Base-by-base conservation (phyloP, 2,329 filamentous ascomycete species). In the Epicoccum nigrum region DNA sequence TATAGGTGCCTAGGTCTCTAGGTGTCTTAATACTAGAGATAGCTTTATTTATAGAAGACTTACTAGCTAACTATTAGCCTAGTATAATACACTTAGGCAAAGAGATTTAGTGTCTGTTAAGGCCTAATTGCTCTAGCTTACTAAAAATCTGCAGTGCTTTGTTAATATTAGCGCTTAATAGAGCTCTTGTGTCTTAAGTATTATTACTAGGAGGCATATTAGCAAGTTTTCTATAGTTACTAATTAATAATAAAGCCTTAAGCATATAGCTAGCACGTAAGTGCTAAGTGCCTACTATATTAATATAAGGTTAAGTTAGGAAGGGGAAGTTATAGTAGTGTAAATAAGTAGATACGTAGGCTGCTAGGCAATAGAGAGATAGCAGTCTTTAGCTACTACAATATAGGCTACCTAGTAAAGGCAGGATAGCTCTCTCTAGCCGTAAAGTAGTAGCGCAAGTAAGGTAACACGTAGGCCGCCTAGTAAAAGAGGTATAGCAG, bases 11-110 rank as follows among this genome's bases (percentile, higher is more conserved):
- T 4, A 83, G 82, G 32, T 82, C 84, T 2, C 87, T 81, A 0
- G 90, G 90, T 0, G 93, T 83, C 16, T 86, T 85, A 17, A 94
- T 86, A 4, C 86, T 88, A 0, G 73, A 75, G 4, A 79, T 71
- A 0, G 73, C 75, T 45, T 80, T 77, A 12, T 79, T 77, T 0
- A 77, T 67, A 0, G 81, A 91, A 0, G 86, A 91, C 67, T 96
- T 96, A 0, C 92, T 92, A 0, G 90, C 88, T 0, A 85, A 89
- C 64, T 96, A 92, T 40, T 96, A 91, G 0, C 69, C 92, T 0
- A 96, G 85, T 0, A 96, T 83, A 5, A 93, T 88, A 8, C 95
- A 85, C 60, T 91, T 90, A 0, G 92, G 90, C 0, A 96, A 76
- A 0, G 84, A 83, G 0, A 90, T 83, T 0, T 77, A 65, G 4